These are phyloP conservation scores for Chaetomiaceae sp. DNA, from an alignment of 2,329 filamentous ascomycete genomes.

Conservation along the genomic window DNA sequence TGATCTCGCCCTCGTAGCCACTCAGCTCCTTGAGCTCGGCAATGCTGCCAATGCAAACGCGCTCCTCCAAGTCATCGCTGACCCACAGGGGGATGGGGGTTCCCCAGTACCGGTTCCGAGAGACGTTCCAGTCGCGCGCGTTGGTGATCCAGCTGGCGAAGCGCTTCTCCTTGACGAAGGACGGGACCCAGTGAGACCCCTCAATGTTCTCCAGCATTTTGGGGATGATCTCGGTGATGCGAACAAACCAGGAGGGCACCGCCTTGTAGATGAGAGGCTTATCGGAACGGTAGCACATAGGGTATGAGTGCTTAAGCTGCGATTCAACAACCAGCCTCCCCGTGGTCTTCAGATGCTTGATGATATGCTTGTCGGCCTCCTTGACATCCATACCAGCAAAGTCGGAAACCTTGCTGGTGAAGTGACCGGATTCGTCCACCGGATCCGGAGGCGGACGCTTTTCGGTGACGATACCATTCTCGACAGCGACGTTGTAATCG, in stretches of 20 bases:
- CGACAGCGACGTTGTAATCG: slow-evolving; percentile 80
- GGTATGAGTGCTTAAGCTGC: slow-evolving; percentile 86
- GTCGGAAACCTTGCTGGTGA: slow-evolving; percentile 70
- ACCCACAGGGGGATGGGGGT: slow-evolving; percentile 90
- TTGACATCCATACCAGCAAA: slow-evolving; percentile 89
- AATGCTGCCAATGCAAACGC: slow-evolving; percentile 80
- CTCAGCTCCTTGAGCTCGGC: slow-evolving; percentile 79
- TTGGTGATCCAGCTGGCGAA: slow-evolving; percentile 90
- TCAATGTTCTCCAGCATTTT: slow-evolving; percentile 89
- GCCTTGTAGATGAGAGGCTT: slow-evolving; percentile 90
- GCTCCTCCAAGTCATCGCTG: slow-evolving; percentile 81
- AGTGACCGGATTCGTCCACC: slow-evolving; percentile 77
- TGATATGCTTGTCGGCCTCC: slow-evolving; percentile 85
- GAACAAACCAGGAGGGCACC: slow-evolving; percentile 92
- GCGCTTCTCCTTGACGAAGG: slow-evolving; percentile 82
- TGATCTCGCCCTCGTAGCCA: slow-evolving; percentile 77
- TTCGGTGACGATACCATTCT: slow-evolving; percentile 71
- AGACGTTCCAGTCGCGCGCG: slow-evolving; percentile 93
- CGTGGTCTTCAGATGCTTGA: slow-evolving; percentile 71
- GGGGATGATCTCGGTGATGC: slow-evolving; percentile 76
- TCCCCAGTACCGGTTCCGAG: slow-evolving; percentile 91
- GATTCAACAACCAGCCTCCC: slow-evolving; percentile 79
- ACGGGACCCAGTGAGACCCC: slow-evolving; percentile 85
- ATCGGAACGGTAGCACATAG: slow-evolving; percentile 92
- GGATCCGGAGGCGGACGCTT: slow-evolving; percentile 80